A percentile compares a stretch with the other conserved stretches of the same genome.
phyloP scores from a whole-genome alignment of 1,284 basidiomycete species.

The Phlebopus sp. region DNA sequence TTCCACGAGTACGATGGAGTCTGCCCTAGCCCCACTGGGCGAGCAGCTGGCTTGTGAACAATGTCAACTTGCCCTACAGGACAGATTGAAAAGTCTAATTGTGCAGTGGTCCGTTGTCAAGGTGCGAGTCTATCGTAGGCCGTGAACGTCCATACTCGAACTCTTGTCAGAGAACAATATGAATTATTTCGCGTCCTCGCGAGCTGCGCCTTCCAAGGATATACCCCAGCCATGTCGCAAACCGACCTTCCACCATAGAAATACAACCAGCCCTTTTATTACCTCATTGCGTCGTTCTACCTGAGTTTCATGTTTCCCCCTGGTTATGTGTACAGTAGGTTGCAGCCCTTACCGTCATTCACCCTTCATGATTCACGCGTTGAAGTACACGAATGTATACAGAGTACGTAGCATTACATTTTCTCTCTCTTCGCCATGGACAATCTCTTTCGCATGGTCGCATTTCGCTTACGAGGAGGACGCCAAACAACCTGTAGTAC shows the following conservation, averaged over 20 bases:
- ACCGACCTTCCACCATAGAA: neutral
- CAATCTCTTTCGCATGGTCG: no score
- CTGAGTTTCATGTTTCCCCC: neutral
- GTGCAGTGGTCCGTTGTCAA: conserved; percentile 78
- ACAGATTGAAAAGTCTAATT: conserved; percentile 65
- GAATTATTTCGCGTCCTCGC: conserved; percentile 4
- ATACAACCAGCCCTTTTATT: neutral
- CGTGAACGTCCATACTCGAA: conserved; percentile 9
- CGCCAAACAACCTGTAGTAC: no score
- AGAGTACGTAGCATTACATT: no score
- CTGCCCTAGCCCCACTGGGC: conserved; percentile 53
- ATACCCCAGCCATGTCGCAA: conserved; percentile 10
- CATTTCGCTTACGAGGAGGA: no score
- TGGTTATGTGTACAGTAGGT: conserved; percentile 5
- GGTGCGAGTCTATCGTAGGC: conserved; percentile 36
- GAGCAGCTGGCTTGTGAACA: conserved; percentile 59
- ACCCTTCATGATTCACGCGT: neutral
- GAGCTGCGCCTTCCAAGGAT: neutral
- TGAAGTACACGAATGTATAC: conserved; percentile 1
- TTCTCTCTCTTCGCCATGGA: no score
- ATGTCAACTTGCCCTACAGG: conserved; percentile 57
- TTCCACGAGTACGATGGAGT: conserved; percentile 58
- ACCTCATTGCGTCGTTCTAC: conserved; percentile 1
- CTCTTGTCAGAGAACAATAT: conserved; percentile 32
- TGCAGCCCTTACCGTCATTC: neutral